These are phyloP conservation scores for Dillenia turbinata DNA, from an alignment of 164 flowering plant species.

Conservation along the genomic window DNA sequence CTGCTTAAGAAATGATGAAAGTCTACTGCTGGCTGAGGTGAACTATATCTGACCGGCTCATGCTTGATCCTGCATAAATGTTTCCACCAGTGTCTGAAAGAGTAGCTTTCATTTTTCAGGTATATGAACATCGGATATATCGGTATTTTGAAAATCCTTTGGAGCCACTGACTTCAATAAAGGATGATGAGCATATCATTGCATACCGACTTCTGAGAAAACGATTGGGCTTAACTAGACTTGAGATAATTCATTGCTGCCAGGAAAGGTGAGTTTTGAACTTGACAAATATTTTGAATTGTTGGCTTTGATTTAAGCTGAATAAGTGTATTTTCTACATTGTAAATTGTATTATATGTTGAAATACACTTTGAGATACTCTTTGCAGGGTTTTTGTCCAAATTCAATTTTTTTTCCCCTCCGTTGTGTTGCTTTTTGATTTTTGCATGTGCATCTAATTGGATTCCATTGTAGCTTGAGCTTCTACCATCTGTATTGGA, in stretches of 20 bases:
- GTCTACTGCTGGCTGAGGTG: conserved; percentile 85
- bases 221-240: conserved; percentile 33
- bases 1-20: conserved; percentile 71
- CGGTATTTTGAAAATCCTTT: conserved; percentile 59
- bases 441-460: too few species aligned
- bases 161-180: conserved; percentile 53
- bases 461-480: too few species aligned
- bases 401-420: too few species aligned
- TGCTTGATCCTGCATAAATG: not conserved
- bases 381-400: too few species aligned
- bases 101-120: conserved; percentile 36
- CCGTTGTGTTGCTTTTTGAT: too few species aligned
- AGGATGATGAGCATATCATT: conserved; percentile 78
- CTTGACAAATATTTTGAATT: too few species aligned
- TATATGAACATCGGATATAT: conserved; percentile 56
- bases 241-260: conserved; percentile 61
- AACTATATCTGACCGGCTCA: not conserved
- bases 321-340: too few species aligned
- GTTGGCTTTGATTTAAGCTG: too few species aligned
- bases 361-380: too few species aligned
- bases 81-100: conserved; percentile 14
- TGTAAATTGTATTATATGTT: too few species aligned
- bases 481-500: too few species aligned
- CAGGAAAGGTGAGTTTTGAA: conserved; percentile 47
- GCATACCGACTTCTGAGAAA: conserved; percentile 67